Evolutionary conservation across 768 basidiomycete species (phyloP), one percentile per base, ranked within the genome.

Genomic region (Boletus tylopilopsis): DNA sequence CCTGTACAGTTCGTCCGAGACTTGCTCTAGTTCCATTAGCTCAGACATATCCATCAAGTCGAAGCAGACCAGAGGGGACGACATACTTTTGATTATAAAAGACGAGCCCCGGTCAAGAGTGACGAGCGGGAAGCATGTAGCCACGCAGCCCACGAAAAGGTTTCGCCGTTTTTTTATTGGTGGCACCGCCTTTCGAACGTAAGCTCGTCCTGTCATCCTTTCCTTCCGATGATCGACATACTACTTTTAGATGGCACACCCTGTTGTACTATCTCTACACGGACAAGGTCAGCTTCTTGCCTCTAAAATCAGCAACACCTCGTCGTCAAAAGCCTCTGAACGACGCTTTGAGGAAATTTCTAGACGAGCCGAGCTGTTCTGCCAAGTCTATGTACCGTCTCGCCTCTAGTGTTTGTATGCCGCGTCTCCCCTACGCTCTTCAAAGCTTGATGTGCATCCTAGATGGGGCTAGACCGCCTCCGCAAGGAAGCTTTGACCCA

Each of bases 321-420:
- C 22, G 24, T 10, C 36, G 22, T 12, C 36, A 45, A n/a, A n/a
- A n/a, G n/a, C n/a, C n/a, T n/a, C n/a, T 30, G 38, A 23, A 4
- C 18, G 42, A 23, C 42, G n/a, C 37, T n/a, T 48, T 45, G 24
- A 46, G 36, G 35, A 47, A 32, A 37, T 30, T 44, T n/a, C 16
- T 47, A 0, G 58, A 59, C 21, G 24, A 29, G 8, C 45, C 48
- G 2, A 50, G 25, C 10, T 73, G 71, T 48, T 75, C 73, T 4
- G 68, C 73, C 0, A 75, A 75, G 50, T 75, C 74, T 0, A 74
- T 73, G 68, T 75, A 72, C 49, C 68, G 74, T 24, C 57, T 75
- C 2, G 71, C 73, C 0, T 54, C 56, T 42, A 73, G 73, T 62
- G 73, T 71, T 42, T 6, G 57, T 49, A 19, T 24, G 6, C 8